A percentile compares a stretch with the other conserved stretches of the same genome.
Conservation (phyloP, 2,329 filamentous ascomycete species). For the Phialophora tarda region DNA sequence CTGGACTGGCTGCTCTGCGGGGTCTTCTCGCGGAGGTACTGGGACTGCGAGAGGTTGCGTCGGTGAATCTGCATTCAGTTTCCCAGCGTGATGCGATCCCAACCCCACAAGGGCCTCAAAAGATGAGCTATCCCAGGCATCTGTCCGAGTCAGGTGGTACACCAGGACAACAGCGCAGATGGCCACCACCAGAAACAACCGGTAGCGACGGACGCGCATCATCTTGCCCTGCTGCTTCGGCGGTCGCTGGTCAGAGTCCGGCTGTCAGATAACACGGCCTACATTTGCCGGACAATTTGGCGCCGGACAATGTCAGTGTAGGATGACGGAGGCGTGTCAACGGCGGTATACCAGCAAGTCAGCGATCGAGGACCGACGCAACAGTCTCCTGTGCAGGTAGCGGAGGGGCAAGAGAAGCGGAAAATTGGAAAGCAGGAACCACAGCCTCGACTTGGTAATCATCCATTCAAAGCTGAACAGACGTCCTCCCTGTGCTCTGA, state of each 20-base stretch:
- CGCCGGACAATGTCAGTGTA: not conserved
- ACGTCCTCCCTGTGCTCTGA: conserved; percentile 6
- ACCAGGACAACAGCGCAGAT: conserved; percentile 52
- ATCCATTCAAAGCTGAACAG: not conserved
- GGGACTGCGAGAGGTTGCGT: conserved; percentile 12
- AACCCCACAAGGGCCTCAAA: conserved; percentile 29
- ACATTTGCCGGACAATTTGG: conserved; percentile 24
- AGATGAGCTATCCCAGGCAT: conserved; percentile 44
- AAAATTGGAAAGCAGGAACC: not conserved
- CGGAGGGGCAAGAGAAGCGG: not conserved
- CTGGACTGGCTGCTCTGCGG: conserved; percentile 10
- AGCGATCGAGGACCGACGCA: not conserved
- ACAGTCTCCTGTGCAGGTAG: not conserved
- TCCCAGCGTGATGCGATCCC: conserved; percentile 20
- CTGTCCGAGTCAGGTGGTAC: conserved; percentile 58
- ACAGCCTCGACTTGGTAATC: conserved; percentile 8
- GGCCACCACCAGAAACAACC: conserved; percentile 53
- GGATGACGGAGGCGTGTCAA: not conserved
- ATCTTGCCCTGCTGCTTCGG: conserved; percentile 42
- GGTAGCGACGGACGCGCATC: conserved; percentile 57
- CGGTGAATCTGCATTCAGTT: conserved; percentile 5
- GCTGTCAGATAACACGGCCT: conserved; percentile 2
- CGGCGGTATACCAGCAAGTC: not conserved
- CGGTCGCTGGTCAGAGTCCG: conserved; percentile 3
- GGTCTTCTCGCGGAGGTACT: conserved; percentile 19